Base-by-base conservation (phyloP, 2,329 filamentous ascomycete species). In the Akanthomyces lecanii region DNA sequence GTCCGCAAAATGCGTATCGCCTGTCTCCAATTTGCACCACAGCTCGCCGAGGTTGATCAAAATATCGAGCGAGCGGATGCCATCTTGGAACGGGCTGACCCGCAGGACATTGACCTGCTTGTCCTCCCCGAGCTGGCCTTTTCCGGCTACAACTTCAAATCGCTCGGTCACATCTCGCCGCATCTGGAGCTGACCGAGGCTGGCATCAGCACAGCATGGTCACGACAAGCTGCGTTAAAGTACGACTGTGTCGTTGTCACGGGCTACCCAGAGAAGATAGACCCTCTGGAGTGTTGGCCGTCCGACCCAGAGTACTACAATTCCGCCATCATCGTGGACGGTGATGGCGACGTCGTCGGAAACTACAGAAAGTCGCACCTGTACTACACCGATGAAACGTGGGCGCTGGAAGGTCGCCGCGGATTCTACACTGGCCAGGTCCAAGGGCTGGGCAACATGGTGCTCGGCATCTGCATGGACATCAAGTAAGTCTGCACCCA, bases 61-160 rank as follows among this genome's bases (percentile, higher is more conserved):
- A 94, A 94, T 67, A 79, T 93, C 52, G 83, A 82, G 66, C 82
- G 82, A 21, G 90, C 90, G 65, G 86, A 92, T 66, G 74, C 80
- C 0, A 79, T 93, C 4, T 76, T 94, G 12, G 79, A 75, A 21
- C 78, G 71, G 30, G 81, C 83, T 0, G 75, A 80, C 6, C 75
- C 80, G 0, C 75, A 82, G 1, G 76, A 81, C n/a, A 53, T 93
- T 1, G 89, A 92, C 70, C 79, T 93, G 36, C 78, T 95, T 0
- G 85, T 94, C 0, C 76, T 94, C 0, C 90, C 91, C 0, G 91
- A 94, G 71, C 77, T 94, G 72, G 89, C 90, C 1, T 92, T 94
- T 70, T 82, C 85, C 63, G 89, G 91, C 36, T 95, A 93, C 77
- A 92, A 92, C 72, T 94, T 93, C 77, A 82, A 83, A 48, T 89